A percentile compares a stretch with the other conserved stretches of the same genome.
Conservation (phyloP, 768 basidiomycete species). For the Dioszegia crocea region DNA sequence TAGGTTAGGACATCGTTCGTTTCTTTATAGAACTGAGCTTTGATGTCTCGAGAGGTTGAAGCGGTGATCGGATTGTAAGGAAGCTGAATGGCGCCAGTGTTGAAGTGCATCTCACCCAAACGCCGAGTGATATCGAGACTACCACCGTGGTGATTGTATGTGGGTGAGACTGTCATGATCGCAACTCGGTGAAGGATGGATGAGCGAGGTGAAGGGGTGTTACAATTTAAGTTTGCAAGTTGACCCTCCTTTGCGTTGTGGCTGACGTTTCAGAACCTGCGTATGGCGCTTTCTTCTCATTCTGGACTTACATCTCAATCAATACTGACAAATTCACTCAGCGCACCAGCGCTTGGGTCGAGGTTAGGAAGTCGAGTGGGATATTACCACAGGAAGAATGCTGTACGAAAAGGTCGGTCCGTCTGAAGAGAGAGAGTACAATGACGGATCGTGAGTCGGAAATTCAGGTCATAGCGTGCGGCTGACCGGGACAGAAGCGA, state of each 20-base stretch:
- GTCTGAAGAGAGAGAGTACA: no score
- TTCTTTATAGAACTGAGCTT: neutral
- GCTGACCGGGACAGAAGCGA: no score
- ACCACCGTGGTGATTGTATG: neutral
- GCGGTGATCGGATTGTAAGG: neutral
- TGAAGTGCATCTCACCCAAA: neutral
- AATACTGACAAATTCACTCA: no score
- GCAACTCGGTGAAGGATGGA: neutral
- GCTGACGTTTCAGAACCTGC: no score
- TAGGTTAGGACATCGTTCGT: slow-evolving; percentile 16
- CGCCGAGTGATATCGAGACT: neutral
- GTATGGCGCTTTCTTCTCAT: no score
- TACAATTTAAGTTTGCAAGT: neutral
- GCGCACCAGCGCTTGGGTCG: no score
- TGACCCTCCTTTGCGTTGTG: neutral
- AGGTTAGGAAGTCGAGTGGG: no score
- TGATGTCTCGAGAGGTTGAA: neutral
- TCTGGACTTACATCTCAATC: no score
- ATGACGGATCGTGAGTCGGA: no score
- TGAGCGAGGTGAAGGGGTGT: slow-evolving; percentile 2
- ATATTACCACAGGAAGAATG: no score
- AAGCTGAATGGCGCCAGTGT: neutral
- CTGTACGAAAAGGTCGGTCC: no score
- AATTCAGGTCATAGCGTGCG: no score
- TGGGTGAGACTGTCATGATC: neutral